A percentile compares a stretch with the other conserved stretches of the same genome.
Conservation (phyloP, 441 rosid genomes). For the Metrosideros polymorpha region DNA sequence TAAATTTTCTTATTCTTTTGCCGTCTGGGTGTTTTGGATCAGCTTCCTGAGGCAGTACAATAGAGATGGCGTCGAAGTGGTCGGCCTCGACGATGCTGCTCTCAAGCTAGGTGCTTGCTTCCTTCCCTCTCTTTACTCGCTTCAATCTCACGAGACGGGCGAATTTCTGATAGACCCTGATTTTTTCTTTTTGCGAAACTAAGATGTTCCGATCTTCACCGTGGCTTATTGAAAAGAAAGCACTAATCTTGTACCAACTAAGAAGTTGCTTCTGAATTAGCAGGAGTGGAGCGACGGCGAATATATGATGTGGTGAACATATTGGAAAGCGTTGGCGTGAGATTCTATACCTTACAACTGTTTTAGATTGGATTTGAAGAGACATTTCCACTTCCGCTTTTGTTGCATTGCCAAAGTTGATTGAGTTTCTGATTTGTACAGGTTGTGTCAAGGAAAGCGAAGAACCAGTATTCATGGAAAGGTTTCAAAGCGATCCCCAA, state of each 20-base stretch:
- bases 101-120: neutral
- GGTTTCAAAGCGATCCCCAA: slow-evolving; percentile 66
- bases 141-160: neutral
- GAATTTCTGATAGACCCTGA: neutral
- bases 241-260: too few relatives aligned
- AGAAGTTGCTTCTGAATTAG: neutral
- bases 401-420: slow-evolving; percentile 2
- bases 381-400: neutral
- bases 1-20: neutral
- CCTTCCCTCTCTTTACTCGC: neutral
- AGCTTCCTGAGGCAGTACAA: neutral
- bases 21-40: neutral
- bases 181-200: neutral
- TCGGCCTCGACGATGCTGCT: slow-evolving; percentile 2
- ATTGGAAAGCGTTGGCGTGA: slow-evolving; percentile 72
- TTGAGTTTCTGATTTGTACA: slow-evolving; percentile 7
- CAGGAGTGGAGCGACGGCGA: slow-evolving; percentile 61
- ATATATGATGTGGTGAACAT: slow-evolving; percentile 83
- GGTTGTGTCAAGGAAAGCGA: slow-evolving; percentile 75
- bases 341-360: neutral
- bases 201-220: neutral
- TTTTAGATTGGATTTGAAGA: neutral
- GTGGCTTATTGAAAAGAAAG: too few relatives aligned
- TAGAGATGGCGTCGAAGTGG: neutral
- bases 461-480: slow-evolving; percentile 75